Conservation (phyloP, 1,284 basidiomycete genomes). For the Somion occarium region DNA sequence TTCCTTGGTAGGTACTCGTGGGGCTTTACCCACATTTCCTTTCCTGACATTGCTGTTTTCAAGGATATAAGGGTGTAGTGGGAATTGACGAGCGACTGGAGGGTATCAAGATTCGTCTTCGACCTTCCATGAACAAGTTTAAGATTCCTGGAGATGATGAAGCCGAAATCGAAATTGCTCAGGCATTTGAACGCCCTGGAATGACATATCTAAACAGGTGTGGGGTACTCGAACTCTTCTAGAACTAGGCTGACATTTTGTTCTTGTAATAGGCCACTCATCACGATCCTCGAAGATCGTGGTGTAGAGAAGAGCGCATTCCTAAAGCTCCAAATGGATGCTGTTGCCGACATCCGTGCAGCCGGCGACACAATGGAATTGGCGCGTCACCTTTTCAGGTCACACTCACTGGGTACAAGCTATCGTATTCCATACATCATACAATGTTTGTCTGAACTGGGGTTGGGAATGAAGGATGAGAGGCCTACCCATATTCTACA, state of each 20-base stretch:
- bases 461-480: constrained; percentile 40
- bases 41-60: not conserved
- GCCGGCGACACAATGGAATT: constrained; percentile 48
- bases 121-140: constrained; percentile 74
- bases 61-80: constrained; percentile 66
- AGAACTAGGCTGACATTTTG: not conserved
- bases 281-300: constrained; percentile 68
- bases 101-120: constrained; percentile 54
- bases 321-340: constrained; percentile 47
- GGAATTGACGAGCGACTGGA: constrained; percentile 52
- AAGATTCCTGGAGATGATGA: constrained; percentile 37
- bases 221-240: not conserved
- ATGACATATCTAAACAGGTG: constrained; percentile 62
- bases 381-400: constrained; percentile 42
- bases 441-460: constrained; percentile 41
- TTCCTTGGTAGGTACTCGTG: constrained; percentile 45
- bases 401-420: constrained; percentile 45
- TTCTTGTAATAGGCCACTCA: constrained; percentile 48
- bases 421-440: constrained; percentile 50
- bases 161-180: constrained; percentile 68
- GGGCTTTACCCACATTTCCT: not conserved
- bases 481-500: constrained; percentile 30
- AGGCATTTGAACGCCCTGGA: constrained; percentile 52
- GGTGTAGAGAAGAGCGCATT: constrained; percentile 53
- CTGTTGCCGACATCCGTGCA: constrained; percentile 46